Evolutionary conservation across 257 asterid species (phyloP).

Genomic region (Solanum paucissectum): DNA sequence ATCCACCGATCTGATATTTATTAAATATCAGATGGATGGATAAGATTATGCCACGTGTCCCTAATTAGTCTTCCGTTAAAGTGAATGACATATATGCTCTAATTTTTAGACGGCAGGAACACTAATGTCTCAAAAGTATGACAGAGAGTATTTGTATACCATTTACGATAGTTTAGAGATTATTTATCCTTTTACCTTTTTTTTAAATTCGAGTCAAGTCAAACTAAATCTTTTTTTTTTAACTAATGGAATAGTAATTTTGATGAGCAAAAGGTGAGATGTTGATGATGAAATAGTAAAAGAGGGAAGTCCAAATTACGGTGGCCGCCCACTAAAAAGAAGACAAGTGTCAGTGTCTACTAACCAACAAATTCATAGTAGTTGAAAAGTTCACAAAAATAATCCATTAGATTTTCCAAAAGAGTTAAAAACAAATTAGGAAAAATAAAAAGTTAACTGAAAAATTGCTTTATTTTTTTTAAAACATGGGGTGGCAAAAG

Average conservation of each 20-base stretch:
- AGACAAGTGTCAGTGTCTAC: not conserved
- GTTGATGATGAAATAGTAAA: not conserved
- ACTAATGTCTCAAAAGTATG: too few species aligned
- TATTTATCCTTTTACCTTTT: too few species aligned
- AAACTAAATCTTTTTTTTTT: too few species aligned
- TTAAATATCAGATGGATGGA: too few species aligned
- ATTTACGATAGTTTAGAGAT: too few species aligned
- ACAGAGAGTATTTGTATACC: too few species aligned
- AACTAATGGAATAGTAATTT: rapidly evolving
- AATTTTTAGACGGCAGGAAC: too few species aligned
- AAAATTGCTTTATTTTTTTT: not conserved
- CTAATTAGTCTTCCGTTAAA: too few species aligned
- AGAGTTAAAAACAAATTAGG: not conserved
- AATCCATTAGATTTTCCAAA: not conserved
- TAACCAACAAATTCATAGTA: constrained; percentile 9
- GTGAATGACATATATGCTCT: too few species aligned
- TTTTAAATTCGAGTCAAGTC: too few species aligned
- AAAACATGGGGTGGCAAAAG: constrained; percentile 17
- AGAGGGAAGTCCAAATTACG: constrained; percentile 6
- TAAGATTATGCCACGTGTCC: too few species aligned
- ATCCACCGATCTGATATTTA: too few species aligned
- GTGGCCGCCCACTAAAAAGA: constrained; percentile 26
- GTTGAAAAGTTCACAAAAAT: not conserved
- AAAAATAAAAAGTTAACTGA: not conserved
- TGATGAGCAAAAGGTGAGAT: not conserved